phyloP scores from a whole-genome alignment of 768 basidiomycete species.

The Tremella mesenterica region DNA sequence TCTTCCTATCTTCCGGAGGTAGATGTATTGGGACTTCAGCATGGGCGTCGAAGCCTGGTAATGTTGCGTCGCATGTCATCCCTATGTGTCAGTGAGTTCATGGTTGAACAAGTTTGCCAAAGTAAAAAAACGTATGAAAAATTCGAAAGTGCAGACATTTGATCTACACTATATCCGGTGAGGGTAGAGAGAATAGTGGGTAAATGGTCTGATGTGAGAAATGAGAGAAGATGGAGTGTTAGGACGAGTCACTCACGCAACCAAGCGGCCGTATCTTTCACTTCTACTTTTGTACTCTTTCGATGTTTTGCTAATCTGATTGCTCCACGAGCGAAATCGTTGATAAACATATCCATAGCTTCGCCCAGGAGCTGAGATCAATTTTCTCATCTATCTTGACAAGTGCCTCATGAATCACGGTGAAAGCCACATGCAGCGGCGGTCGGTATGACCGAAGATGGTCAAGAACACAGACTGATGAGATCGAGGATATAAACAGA shows the following conservation, averaged over 20 bases:
- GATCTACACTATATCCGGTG: too few relatives aligned
- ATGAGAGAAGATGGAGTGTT: not conserved
- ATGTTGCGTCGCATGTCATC: not conserved
- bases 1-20: slow-evolving; percentile 1
- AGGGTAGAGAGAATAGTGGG: too few relatives aligned
- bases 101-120: too few relatives aligned
- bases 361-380: slow-evolving; percentile 27
- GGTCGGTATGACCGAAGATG: too few relatives aligned
- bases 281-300: slow-evolving; percentile 22
- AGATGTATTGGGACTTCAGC: not conserved
- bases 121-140: not conserved
- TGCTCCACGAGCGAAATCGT: slow-evolving; percentile 17
- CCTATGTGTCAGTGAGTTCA: too few relatives aligned
- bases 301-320: slow-evolving; percentile 30
- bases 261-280: slow-evolving; percentile 30
- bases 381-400: too few relatives aligned
- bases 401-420: too few relatives aligned
- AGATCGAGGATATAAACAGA: not conserved
- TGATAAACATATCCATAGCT: slow-evolving; percentile 20
- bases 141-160: not conserved
- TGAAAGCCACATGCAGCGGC: too few relatives aligned
- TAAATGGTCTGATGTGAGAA: not conserved
- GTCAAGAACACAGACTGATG: not conserved
- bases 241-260: slow-evolving; percentile 19
- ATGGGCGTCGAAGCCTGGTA: slow-evolving; percentile 3